These are phyloP conservation scores for Abortiporus biennis DNA, from an alignment of 1,284 basidiomycete species.

Conservation along the genomic window DNA sequence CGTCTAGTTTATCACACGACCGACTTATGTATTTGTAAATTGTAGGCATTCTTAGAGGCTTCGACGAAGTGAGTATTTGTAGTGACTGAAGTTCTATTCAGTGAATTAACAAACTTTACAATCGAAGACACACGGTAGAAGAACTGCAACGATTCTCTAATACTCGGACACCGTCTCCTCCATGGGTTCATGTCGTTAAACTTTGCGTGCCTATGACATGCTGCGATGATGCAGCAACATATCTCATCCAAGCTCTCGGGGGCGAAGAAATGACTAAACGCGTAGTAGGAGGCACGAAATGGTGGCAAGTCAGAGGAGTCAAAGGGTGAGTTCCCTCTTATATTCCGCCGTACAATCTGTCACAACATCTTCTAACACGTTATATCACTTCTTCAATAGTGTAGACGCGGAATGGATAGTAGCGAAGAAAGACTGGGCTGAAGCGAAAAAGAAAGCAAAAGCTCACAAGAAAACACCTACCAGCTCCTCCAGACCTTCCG, in stretches of 20 bases:
- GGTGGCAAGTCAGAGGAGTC: conserved; percentile 93
- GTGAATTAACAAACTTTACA: not conserved
- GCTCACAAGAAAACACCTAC: conserved; percentile 31
- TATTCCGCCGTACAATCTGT: too few relatives aligned
- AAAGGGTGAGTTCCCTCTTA: conserved; percentile 47
- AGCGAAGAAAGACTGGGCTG: conserved; percentile 65
- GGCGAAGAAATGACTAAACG: conserved; percentile 71
- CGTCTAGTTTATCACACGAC: not conserved
- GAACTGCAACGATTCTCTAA: conserved; percentile 85
- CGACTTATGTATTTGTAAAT: not conserved
- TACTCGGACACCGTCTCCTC: conserved; percentile 81
- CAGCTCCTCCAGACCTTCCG: too few relatives aligned
- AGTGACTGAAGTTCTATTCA: not conserved
- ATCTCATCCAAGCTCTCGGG: conserved; percentile 79
- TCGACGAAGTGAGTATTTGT: conserved; percentile 33
- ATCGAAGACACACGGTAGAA: conserved; percentile 67
- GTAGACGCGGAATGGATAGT: conserved; percentile 91
- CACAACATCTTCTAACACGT: not conserved
- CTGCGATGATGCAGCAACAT: conserved; percentile 74
- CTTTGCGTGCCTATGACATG: conserved; percentile 69
- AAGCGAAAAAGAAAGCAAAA: conserved; percentile 51
- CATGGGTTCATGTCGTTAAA: conserved; percentile 80
- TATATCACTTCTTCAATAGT: conserved; percentile 31
- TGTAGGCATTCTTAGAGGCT: conserved; percentile 43
- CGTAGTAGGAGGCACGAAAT: conserved; percentile 86